Conservation (phyloP, 148 eudicot species). For the Salicornia ramosissima region DNA sequence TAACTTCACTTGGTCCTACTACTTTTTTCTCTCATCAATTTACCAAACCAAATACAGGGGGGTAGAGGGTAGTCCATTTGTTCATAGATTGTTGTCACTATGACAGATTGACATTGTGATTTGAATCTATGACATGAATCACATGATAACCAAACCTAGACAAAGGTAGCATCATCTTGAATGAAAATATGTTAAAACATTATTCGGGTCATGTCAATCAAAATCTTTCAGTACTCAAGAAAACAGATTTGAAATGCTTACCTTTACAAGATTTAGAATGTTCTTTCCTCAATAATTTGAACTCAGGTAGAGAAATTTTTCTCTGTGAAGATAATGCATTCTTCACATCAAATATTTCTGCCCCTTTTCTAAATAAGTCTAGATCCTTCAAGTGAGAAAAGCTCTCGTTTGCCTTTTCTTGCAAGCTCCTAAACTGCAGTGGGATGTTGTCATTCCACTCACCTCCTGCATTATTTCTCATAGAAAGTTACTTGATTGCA, state of each 20-base stretch:
- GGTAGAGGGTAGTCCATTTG: no score
- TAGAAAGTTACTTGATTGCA: slow-evolving; percentile 38
- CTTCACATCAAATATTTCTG: slow-evolving; percentile 33
- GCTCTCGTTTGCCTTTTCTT: slow-evolving; percentile 32
- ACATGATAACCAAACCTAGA: neutral
- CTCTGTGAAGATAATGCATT: slow-evolving; percentile 30
- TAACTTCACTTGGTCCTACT: no score
- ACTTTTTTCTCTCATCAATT: neutral
- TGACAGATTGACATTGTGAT: neutral
- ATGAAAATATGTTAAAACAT: neutral
- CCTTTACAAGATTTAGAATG: slow-evolving; percentile 36
- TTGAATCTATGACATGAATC: neutral
- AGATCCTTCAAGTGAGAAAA: slow-evolving; percentile 38
- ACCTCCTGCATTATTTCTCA: slow-evolving; percentile 28
- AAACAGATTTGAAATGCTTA: slow-evolving; percentile 11
- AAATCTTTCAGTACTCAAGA: neutral
- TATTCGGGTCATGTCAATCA: neutral
- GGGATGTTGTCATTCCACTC: slow-evolving; percentile 30
- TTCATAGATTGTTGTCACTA: no score
- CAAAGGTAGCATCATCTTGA: neutral
- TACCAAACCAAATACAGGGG: no score
- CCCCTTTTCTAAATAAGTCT: slow-evolving; percentile 28
- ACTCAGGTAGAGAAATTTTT: slow-evolving; percentile 38
- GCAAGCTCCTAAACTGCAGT: slow-evolving; percentile 33
- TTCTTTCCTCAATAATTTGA: slow-evolving; percentile 27